Evolutionary conservation across 345 rosid species (phyloP), one percentile per base, ranked within the genome.

Genomic region (Trapa incisa): DNA sequence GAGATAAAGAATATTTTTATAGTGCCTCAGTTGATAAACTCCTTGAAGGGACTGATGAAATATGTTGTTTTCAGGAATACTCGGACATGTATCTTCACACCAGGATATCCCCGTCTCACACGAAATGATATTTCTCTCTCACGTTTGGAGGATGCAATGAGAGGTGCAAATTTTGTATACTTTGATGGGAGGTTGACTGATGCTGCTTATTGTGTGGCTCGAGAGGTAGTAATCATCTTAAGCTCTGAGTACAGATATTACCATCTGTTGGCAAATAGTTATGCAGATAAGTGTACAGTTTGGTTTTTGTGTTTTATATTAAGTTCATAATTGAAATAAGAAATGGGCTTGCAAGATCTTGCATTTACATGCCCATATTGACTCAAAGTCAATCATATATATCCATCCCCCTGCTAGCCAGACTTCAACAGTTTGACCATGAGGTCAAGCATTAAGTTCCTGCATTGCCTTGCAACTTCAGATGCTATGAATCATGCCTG

Each of bases 51-150:
- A 12, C 48, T 39, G 11, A 60, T 60, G 36, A 8, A 32, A 29
- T 65, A 4, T 65, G 16, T 58, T 66, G 71, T 64, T 74, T 79
- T 61, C 82, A 93, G 98, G 82, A 83, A 84, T 76, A 93, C 96
- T 29, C 96, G 98, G 10, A 93, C 98, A 42, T 93, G 97, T 76
- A 93, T 90, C 69, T 91, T 90, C 66, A 87, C 96, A 35, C 88
- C 92, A 38, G 98, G 96, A 68, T 39, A 76, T 48, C 98, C 97
- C 68, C 87, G 82, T 47, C 77, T 90, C 88, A 66, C 57, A 66
- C 87, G 86, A 0, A 79, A 76, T 56, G 97, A 90, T 33, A 82
- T 93, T 68, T 68, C 86, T 61, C 74, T 65, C 2, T 71, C 84
- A 67, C 74, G 65, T 47, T 72, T 90, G 71, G 61, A 66, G 70